These are phyloP conservation scores for Lactarius quietus DNA, from an alignment of 768 basidiomycete species.

Conservation along the genomic window DNA sequence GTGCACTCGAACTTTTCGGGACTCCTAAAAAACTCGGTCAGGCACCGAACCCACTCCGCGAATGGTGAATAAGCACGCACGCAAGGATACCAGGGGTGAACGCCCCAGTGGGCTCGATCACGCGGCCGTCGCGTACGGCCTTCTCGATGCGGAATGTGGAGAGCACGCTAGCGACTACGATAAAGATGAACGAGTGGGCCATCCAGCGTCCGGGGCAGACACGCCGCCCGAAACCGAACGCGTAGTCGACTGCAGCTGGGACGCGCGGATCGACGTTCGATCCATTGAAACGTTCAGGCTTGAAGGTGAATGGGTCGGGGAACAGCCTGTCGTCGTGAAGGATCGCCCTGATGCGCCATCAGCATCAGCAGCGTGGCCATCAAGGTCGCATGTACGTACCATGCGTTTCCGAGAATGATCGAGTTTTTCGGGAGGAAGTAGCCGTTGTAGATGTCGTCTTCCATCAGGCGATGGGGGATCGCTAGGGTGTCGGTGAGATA, in stretches of 20 bases:
- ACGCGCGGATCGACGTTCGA: conserved; percentile 18
- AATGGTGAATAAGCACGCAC: conserved; percentile 11
- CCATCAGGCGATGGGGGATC: conserved; percentile 27
- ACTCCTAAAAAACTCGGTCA: conserved; percentile 4
- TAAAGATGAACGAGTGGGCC: conserved; percentile 24
- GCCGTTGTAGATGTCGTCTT: conserved; percentile 29
- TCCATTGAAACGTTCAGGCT: conserved; percentile 32
- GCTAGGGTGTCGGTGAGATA: conserved; percentile 5
- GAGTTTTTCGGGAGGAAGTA: conserved; percentile 29
- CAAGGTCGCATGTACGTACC: conserved; percentile 5
- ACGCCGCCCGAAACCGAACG: conserved; percentile 28
- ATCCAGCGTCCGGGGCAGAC: conserved; percentile 29
- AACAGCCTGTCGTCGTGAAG: conserved; percentile 32
- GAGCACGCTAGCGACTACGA: conserved; percentile 26
- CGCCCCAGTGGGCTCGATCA: conserved; percentile 22
- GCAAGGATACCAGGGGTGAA: conserved; percentile 25
- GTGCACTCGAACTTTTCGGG: conserved; percentile 25
- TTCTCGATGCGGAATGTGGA: conserved; percentile 24
- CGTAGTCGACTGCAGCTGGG: conserved; percentile 21
- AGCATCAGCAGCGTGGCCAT: not conserved
- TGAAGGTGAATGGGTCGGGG: conserved; percentile 31
- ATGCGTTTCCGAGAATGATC: conserved; percentile 26
- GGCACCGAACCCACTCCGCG: not conserved
- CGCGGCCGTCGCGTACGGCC: conserved; percentile 23
- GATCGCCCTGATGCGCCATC: conserved; percentile 13